Conservation (phyloP, 2,329 filamentous ascomycete genomes). For the Phyllosticta ampelicida region DNA sequence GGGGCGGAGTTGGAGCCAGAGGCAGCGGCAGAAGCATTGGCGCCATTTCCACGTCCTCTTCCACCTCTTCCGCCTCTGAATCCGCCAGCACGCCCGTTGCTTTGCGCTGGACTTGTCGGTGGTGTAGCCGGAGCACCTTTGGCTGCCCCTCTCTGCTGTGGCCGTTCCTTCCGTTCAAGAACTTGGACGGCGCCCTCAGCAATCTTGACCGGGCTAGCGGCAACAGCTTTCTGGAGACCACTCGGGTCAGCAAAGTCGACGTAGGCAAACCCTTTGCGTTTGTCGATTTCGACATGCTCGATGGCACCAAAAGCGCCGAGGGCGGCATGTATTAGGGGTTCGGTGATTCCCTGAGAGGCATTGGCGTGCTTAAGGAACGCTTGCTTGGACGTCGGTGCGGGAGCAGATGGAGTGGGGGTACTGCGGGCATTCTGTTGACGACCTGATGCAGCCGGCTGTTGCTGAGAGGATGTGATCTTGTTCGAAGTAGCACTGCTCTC, state of each 20-base stretch:
- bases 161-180: constrained; percentile 61
- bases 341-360: constrained; percentile 83
- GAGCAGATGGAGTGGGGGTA: not conserved
- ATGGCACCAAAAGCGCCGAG: constrained; percentile 66
- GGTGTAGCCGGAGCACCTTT: not conserved
- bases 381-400: constrained; percentile 34
- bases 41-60: constrained; percentile 24
- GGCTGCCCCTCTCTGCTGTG: not conserved
- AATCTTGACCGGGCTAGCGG: constrained; percentile 69
- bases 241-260: constrained; percentile 72
- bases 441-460: constrained; percentile 6
- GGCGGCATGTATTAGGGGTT: constrained; percentile 62
- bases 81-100: constrained; percentile 19
- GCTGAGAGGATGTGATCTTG: not conserved
- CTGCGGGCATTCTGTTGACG: constrained; percentile 2
- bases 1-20: constrained; percentile 1
- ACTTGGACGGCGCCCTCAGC: constrained; percentile 82
- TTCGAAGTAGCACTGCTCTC: not conserved
- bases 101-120: not conserved
- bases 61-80: constrained; percentile 22
- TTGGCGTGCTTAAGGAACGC: constrained; percentile 51
- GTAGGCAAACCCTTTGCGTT: constrained; percentile 89
- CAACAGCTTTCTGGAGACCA: constrained; percentile 65
- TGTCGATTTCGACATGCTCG: constrained; percentile 79
- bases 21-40: constrained; percentile 8